Conservation (phyloP, 768 basidiomycete species). For the Termitomyces sp. region DNA sequence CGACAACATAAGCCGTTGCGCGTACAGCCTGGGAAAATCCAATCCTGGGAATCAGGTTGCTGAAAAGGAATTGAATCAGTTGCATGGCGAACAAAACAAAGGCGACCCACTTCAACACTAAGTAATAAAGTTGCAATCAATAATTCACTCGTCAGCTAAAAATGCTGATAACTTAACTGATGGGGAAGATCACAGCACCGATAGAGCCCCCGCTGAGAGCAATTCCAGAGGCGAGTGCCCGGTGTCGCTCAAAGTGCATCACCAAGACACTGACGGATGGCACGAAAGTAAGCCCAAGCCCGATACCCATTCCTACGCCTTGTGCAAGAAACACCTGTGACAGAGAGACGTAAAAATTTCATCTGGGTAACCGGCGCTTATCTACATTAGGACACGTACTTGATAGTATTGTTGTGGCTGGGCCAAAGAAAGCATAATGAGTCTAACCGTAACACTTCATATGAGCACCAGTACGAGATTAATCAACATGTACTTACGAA, state of each 20-base stretch:
- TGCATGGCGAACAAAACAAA: too few relatives aligned
- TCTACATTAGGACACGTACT: not conserved
- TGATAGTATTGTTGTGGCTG: constrained; percentile 33
- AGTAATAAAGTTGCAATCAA: not conserved
- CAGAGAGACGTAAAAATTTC: too few relatives aligned
- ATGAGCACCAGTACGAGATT: too few relatives aligned
- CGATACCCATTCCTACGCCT: constrained; percentile 29
- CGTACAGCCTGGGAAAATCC: constrained; percentile 27
- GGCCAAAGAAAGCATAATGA: constrained; percentile 37
- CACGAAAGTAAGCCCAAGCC: constrained; percentile 32
- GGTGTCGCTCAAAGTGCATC: constrained; percentile 37
- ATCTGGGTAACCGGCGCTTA: too few relatives aligned
- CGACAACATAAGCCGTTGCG: constrained; percentile 23
- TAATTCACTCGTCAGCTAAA: not conserved
- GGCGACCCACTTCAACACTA: constrained; percentile 17
- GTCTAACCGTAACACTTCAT: not conserved
- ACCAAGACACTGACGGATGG: constrained; percentile 39
- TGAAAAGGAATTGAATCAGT: too few relatives aligned
- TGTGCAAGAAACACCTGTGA: constrained; percentile 19
- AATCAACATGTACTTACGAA: too few relatives aligned
- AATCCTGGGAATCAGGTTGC: not conserved
- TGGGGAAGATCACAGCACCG: constrained; percentile 33
- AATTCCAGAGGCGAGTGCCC: constrained; percentile 42
- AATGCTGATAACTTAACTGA: constrained; percentile 14
- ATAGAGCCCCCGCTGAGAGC: constrained; percentile 30